phyloP scores from a whole-genome alignment of 1,284 basidiomycete genomes.

The Microbotryum saponariae region DNA sequence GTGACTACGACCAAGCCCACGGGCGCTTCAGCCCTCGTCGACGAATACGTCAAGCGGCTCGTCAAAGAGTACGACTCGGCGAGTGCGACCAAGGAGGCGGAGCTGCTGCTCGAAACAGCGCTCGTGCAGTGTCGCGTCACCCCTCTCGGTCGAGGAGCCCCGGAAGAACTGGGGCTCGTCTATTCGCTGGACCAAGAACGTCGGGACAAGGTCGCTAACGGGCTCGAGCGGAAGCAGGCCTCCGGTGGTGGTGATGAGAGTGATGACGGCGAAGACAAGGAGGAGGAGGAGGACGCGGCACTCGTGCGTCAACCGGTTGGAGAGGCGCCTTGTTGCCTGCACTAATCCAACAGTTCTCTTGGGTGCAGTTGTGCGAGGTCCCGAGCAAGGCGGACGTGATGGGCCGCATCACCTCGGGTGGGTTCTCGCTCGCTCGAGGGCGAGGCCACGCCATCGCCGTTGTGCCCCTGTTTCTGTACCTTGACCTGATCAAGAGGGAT shows the following conservation, averaged over 20 bases:
- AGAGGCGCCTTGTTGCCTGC: too few species aligned
- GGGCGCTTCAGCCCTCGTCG: not conserved
- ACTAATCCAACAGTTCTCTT: too few species aligned
- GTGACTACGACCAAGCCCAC: not conserved
- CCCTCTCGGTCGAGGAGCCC: constrained; percentile 24
- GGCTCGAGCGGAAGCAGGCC: not conserved
- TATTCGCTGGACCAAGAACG: constrained; percentile 7
- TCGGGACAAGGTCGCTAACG: not conserved
- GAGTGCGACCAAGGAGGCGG: not conserved
- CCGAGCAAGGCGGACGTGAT: constrained; percentile 48
- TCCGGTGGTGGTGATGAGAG: not conserved
- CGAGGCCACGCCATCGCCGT: constrained; percentile 65
- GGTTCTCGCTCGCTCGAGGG: constrained; percentile 66
- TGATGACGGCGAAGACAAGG: constrained; percentile 15
- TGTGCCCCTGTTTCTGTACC: constrained; percentile 52
- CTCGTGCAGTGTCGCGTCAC: constrained; percentile 21
- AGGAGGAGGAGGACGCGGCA: not conserved
- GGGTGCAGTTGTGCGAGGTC: constrained; percentile 13
- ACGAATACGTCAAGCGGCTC: not conserved
- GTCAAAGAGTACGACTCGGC: not conserved
- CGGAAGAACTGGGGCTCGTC: constrained; percentile 21
- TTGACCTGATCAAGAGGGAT: constrained; percentile 45
- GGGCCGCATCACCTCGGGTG: constrained; percentile 72
- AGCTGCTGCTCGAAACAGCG: not conserved
- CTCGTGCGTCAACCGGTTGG: too few species aligned